Evolutionary conservation across 2,329 filamentous ascomycete genomes (phyloP).

Genomic region (Microdochium nivale): DNA sequence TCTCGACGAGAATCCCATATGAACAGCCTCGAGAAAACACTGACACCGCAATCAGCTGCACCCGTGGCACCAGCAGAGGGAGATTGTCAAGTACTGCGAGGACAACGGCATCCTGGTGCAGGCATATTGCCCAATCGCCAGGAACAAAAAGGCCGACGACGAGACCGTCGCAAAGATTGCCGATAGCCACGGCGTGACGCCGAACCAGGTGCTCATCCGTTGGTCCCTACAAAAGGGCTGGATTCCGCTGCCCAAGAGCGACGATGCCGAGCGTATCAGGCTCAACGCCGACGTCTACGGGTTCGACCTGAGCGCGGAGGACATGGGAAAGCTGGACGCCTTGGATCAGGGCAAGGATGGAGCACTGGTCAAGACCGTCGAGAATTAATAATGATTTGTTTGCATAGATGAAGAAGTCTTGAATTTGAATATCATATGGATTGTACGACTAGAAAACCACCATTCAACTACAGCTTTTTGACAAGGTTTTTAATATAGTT

Average conservation of each 20-base stretch:
- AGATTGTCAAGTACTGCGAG: conserved; percentile 49
- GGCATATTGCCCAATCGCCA: conserved; percentile 44
- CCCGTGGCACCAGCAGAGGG: conserved; percentile 54
- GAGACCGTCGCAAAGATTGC: conserved; percentile 46
- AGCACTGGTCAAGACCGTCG: not conserved
- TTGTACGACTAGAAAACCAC: no score
- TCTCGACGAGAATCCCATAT: no score
- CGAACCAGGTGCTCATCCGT: conserved; percentile 59
- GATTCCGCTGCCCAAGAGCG: conserved; percentile 61
- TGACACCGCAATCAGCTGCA: conserved; percentile 52
- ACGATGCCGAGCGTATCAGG: conserved; percentile 46
- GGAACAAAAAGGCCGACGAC: conserved; percentile 55
- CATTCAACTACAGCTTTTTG: no score
- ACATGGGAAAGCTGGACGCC: conserved; percentile 45
- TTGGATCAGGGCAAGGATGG: conserved; percentile 38
- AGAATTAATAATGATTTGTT: not conserved
- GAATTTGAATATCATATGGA: no score
- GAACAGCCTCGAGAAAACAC: no score
- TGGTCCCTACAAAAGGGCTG: conserved; percentile 64
- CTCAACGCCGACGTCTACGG: conserved; percentile 53
- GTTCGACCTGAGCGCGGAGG: conserved; percentile 46
- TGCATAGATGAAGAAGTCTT: no score
- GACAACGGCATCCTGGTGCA: conserved; percentile 41
- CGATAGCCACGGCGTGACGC: conserved; percentile 48
- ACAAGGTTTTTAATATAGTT: no score